Evolutionary conservation across 1,139 yeast species (phyloP), one percentile per base, ranked within the genome.

Genomic region (Yamadazyma siamensis): DNA sequence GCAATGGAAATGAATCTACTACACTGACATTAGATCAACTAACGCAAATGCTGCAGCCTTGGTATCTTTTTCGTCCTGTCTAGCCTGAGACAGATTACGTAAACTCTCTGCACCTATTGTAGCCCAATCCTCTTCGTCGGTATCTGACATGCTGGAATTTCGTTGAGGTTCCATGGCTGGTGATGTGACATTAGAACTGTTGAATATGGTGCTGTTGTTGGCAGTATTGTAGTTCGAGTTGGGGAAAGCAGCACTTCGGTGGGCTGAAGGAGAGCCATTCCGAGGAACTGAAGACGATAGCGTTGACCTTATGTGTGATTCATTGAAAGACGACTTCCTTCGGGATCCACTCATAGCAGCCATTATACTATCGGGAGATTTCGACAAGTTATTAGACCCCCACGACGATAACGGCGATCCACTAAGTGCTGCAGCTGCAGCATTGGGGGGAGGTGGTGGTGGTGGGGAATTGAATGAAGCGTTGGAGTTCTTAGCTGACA

Each of bases 51-150:
- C 84, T 3, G 84, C 85, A 26, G 68, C 65, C 46, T 63, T 61
- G 7, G 47, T 40, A 21, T 44, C 49, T 51, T 77, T 75, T 44
- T 64, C 66, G 16, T 58, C 66, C 21, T 37, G 28, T 29, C 32
- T 38, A n/a, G 28, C 33, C 12, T 25, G 20, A 5, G 28, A 26
- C 6, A 27, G 22, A 21, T 59, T 65, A 28, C 82, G 57, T 31
- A 80, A 55, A 26, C 71, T 59, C 27, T 71, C 81, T 0, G 96
- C 87, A 2, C 96, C 96, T 32, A 88, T 81, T 0, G 87, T 65
- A 40, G 80, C 85, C 97, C 97, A 88, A 57, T 88, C 96, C 54
- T 88, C 97, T 51, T 89, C 96, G 56, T 88, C 97, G 0, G 95
- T 86, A 47, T 85, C 72, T 31, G 65, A 57, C 29, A 43, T 41